Conservation (phyloP, 805 yeast species). For the Cyberlindnera bimundalis region DNA sequence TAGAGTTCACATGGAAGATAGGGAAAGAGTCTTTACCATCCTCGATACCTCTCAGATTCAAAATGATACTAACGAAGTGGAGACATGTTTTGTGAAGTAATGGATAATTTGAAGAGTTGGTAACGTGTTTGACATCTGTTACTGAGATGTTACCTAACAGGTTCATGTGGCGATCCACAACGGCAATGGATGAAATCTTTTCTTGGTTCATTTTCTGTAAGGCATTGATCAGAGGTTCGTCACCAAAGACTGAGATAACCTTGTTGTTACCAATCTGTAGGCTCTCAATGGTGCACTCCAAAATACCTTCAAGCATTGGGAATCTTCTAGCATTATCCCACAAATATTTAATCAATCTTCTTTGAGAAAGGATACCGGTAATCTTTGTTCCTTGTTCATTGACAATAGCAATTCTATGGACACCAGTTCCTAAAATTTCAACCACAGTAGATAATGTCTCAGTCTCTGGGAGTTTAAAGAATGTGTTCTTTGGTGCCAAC, state of each 20-base stretch:
- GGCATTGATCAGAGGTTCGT: constrained; percentile 83
- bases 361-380: constrained; percentile 85
- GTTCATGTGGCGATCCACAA: constrained; percentile 72
- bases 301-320: constrained; percentile 72
- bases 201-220: constrained; percentile 78
- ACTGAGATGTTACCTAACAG: constrained; percentile 90
- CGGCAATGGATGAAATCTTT: constrained; percentile 88
- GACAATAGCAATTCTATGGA: constrained; percentile 86
- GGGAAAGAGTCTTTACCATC: constrained; percentile 97
- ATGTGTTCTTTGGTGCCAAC: constrained; percentile 85
- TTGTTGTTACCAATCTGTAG: constrained; percentile 69
- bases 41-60: constrained; percentile 84
- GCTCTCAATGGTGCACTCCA: constrained; percentile 65
- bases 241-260: constrained; percentile 83
- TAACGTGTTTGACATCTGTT: constrained; percentile 87
- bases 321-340: constrained; percentile 94
- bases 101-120: constrained; percentile 83
- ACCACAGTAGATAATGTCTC: constrained; percentile 72
- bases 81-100: constrained; percentile 78
- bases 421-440: constrained; percentile 90
- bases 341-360: constrained; percentile 76
- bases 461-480: constrained; percentile 67
- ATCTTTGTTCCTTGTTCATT: constrained; percentile 49
- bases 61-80: constrained; percentile 81
- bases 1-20: constrained; percentile 84